Evolutionary conservation across 768 basidiomycete genomes (phyloP), one percentile per base, ranked within the genome.

Genomic region (Saitozyma podzolica): DNA sequence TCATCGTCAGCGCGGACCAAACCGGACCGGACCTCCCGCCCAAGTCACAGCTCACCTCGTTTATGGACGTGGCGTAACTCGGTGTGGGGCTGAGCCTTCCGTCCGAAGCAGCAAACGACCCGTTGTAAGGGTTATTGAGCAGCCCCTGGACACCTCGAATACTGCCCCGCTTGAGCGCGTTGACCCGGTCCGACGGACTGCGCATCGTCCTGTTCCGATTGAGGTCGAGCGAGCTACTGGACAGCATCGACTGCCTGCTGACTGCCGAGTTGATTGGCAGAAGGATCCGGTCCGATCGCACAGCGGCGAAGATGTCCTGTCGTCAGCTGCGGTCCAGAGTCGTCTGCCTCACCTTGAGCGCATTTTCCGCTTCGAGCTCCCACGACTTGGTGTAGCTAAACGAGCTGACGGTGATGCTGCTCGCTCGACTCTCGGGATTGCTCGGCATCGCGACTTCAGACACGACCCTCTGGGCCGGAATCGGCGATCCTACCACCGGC

Each of bases 11-110:
- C 49, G 9, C 10, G 13, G 19, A 70, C 20, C 13, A 7, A 55
- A n/a, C 20, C 7, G 11, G 43, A 45, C 16, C 1, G 8, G 1
- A 41, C 13, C 3, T 29, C 29, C 29, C 29, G n/a, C 29, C 29
- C 29, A 5, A 29, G 29, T 29, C 29, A 5, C 29, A 29, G 67
- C 78, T 67, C 49, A 80, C 80, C 37, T 96, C 94, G 74, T 91
- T 85, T 4, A 91, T 85, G 16, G 90, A 94, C 6, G 92, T 92
- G 2, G 91, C 88, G 74, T 89, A 92, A 78, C 92, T 96, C 2
- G 94, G 93, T 4, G 94, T 90, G 7, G 95, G 96, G 76, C 93
- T 96, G n/a, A 88, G 84, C 20, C 92, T 85, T 1, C 95, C 92
- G 72, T 94, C 91, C 2, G 66, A 72, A 39, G 63, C 57, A 69